These are phyloP conservation scores for Colletotrichum tanaceti DNA, from an alignment of 2,329 filamentous ascomycete genomes.

Conservation along the genomic window DNA sequence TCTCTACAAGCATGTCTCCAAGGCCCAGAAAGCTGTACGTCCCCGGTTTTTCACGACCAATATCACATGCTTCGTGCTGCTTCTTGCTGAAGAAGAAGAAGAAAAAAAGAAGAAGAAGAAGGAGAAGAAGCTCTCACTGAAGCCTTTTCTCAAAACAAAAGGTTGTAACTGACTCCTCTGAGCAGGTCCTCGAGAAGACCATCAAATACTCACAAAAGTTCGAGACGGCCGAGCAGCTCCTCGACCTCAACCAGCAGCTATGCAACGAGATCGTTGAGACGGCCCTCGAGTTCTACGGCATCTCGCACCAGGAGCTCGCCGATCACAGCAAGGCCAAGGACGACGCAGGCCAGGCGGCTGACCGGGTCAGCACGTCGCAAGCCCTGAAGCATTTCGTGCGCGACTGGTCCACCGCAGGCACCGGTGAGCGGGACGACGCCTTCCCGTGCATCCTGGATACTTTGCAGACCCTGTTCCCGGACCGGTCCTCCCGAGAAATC, in stretches of 20 bases:
- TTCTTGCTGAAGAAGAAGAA: not conserved
- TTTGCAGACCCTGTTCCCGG: conserved; percentile 49
- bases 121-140: not conserved
- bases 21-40: conserved; percentile 49
- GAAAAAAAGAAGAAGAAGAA: too few relatives aligned
- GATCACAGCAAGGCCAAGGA: conserved; percentile 54
- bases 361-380: conserved; percentile 62
- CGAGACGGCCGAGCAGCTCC: conserved; percentile 54
- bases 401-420: conserved; percentile 65
- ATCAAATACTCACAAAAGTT: conserved; percentile 69
- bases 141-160: not conserved
- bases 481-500: conserved; percentile 41
- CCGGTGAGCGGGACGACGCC: conserved; percentile 56
- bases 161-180: not conserved
- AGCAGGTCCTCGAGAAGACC: conserved; percentile 64
- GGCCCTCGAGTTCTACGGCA: conserved; percentile 59
- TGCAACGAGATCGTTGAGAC: conserved; percentile 59
- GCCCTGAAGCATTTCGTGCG: conserved; percentile 68
- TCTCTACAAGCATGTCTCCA: conserved; percentile 52
- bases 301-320: conserved; percentile 58
- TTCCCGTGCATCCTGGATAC: conserved; percentile 55
- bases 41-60: too few relatives aligned
- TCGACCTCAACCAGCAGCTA: conserved; percentile 58
- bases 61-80: too few relatives aligned
- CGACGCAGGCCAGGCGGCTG: conserved; percentile 53